Evolutionary conservation across 768 basidiomycete genomes (phyloP).

Genomic region (Mycena crocata): DNA sequence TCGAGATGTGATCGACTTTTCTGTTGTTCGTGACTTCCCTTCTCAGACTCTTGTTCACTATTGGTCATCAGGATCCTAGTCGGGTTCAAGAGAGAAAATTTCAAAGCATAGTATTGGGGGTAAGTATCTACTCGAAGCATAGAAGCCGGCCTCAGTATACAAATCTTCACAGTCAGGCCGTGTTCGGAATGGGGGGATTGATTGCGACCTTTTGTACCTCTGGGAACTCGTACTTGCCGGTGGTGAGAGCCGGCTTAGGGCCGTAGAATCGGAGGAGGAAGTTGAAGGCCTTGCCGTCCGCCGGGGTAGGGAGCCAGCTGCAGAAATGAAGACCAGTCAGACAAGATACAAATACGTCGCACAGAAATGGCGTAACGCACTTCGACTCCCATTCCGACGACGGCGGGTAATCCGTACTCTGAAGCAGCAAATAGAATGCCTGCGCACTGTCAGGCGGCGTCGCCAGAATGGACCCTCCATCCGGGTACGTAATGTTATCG

Average conservation of each 20-base stretch:
- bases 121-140: too few species aligned
- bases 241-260: not conserved
- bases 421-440: constrained; percentile 20
- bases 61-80: too few species aligned
- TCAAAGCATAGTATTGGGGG: too few species aligned
- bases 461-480: constrained; percentile 8
- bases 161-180: too few species aligned
- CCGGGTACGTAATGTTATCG: constrained; percentile 19
- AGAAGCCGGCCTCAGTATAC: too few species aligned
- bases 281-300: constrained; percentile 6
- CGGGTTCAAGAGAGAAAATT: too few species aligned
- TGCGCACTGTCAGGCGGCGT: not conserved
- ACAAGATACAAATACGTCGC: too few species aligned
- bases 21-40: too few species aligned
- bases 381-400: constrained; percentile 24
- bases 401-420: not conserved
- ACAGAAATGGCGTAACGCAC: too few species aligned
- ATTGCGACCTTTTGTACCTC: constrained; percentile 6
- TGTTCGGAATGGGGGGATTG: constrained; percentile 21
- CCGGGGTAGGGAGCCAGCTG: constrained; percentile 28
- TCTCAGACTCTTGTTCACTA: too few species aligned
- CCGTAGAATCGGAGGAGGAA: constrained; percentile 20
- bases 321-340: not conserved
- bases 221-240: constrained; percentile 15
- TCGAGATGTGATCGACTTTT: too few species aligned